A percentile compares a stretch with the other conserved stretches of the same genome.
phyloP scores from a whole-genome alignment of 352 stramenopile genomes.

The Phytopythium vexans region DNA sequence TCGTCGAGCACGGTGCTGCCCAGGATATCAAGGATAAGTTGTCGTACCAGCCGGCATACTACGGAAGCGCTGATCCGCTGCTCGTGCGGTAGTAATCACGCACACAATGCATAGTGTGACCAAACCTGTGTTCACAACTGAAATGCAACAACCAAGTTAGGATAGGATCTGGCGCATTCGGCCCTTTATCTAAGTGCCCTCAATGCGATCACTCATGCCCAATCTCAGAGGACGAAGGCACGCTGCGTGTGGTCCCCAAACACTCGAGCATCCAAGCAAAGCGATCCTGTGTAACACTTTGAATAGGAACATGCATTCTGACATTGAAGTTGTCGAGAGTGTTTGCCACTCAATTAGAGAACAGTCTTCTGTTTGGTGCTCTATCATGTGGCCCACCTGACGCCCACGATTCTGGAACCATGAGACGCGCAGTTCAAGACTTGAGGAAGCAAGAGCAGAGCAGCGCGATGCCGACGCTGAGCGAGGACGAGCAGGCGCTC shows the following conservation, averaged over 20 bases:
- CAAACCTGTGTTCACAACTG: too few species aligned
- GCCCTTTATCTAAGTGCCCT: too few species aligned
- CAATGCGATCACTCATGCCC: too few species aligned
- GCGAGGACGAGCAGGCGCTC: slow-evolving; percentile 65
- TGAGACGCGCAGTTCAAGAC: background rate
- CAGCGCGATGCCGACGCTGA: slow-evolving; percentile 50
- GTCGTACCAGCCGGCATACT: slow-evolving; percentile 22
- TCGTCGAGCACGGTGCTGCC: slow-evolving; percentile 36
- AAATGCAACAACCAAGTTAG: too few species aligned
- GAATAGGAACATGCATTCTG: background rate
- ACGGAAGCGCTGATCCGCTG: slow-evolving; percentile 3
- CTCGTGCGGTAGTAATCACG: too few species aligned
- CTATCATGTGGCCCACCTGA: background rate
- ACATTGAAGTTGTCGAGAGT: background rate
- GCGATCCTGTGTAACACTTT: slow-evolving; percentile 1
- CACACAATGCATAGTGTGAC: too few species aligned
- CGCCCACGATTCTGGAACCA: background rate
- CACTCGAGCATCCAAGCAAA: background rate
- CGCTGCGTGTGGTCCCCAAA: too few species aligned
- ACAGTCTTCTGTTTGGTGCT: background rate
- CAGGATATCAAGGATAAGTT: slow-evolving; percentile 32
- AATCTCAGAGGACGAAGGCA: too few species aligned
- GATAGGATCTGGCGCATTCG: too few species aligned
- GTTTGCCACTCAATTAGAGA: background rate
- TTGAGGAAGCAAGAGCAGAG: background rate